A percentile compares a stretch with the other conserved stretches of the same genome.
These are phyloP conservation scores for Quercus phellos DNA, from an alignment of 331 rosid species.

Conservation along the genomic window DNA sequence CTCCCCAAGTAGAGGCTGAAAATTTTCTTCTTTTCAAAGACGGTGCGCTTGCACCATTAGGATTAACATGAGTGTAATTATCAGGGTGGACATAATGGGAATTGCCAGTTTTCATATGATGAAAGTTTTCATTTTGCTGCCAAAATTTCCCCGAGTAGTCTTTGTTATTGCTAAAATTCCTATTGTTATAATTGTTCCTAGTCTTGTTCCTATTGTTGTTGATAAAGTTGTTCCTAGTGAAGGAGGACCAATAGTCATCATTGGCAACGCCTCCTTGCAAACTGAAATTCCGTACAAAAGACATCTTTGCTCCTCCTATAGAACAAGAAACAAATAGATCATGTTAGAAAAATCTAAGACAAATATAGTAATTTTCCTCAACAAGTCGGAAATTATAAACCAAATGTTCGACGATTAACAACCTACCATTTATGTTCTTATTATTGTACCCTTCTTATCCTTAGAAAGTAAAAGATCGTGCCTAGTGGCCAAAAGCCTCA, in stretches of 20 bases:
- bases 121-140: constrained; percentile 27
- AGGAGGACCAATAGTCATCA: constrained; percentile 45
- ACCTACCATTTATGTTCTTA: no score
- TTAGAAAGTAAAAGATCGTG: neutral
- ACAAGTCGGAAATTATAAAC: neutral
- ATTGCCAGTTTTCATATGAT: constrained; percentile 26
- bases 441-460: neutral
- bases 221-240: constrained; percentile 36
- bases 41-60: constrained; percentile 12
- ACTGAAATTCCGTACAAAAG: constrained; percentile 47
- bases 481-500: no score
- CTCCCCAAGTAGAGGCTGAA: constrained; percentile 62
- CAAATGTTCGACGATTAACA: neutral
- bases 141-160: constrained; percentile 34
- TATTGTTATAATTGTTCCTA: constrained; percentile 35
- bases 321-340: constrained; percentile 4
- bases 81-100: constrained; percentile 39
- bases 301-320: constrained; percentile 55
- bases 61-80: constrained; percentile 3
- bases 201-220: constrained; percentile 43
- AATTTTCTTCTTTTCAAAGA: constrained; percentile 70
- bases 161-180: constrained; percentile 34
- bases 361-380: neutral
- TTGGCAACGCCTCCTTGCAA: constrained; percentile 42
- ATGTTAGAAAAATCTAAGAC: neutral